Base-by-base conservation (phyloP, 1,284 basidiomycete genomes). In the Entoloma clypeatum region DNA sequence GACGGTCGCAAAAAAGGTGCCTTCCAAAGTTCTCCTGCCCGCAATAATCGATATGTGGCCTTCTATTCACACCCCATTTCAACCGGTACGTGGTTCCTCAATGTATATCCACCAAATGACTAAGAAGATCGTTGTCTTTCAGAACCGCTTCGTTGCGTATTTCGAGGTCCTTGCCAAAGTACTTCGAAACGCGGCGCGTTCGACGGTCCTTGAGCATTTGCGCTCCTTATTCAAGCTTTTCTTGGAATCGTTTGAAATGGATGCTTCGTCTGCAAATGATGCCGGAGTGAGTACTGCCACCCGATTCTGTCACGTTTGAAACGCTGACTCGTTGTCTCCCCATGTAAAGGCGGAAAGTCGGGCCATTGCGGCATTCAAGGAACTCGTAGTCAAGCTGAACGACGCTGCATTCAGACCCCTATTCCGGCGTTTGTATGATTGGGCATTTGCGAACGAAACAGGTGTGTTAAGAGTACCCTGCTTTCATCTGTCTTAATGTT, bases 391-490 rank as follows among this genome's bases (percentile, higher is more conserved):
- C 48, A 97, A 97, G 65, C 74, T 99, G 38, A 97, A 95, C 56
- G 96, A 99, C 58, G 79, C 82, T 0, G 77, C 86, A 0, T 98
- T 99, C 81, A 81, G 83, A 52, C 95, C 95, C 2, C 68, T 98
- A 13, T 96, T 97, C 73, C 80, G 93, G 46, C 83, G 85, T 47
- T 67, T 94, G 50, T 94, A 91, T 58, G 95, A 99, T 61, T 99
- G 96, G 95, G 92, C 92, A 0, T 94, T 94, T 49, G 73, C 69
- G 2, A 70, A 73, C 40, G 71, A 72, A 28, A 60, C 63, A 26
- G 65, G 80, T 82, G 59, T 43, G 73, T 61, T 7, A n/a, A 6
- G 8, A 30, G 21, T 21, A 10, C 23, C 13, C 1, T 25, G 14
- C 7, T 21, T 17, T 3, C 14, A 34, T 17, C 21, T n/a, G n/a